A percentile compares a stretch with the other conserved stretches of the same genome.
These are phyloP conservation scores for Suhomyces sp. DNA, from an alignment of 805 yeast species.

Conservation along the genomic window DNA sequence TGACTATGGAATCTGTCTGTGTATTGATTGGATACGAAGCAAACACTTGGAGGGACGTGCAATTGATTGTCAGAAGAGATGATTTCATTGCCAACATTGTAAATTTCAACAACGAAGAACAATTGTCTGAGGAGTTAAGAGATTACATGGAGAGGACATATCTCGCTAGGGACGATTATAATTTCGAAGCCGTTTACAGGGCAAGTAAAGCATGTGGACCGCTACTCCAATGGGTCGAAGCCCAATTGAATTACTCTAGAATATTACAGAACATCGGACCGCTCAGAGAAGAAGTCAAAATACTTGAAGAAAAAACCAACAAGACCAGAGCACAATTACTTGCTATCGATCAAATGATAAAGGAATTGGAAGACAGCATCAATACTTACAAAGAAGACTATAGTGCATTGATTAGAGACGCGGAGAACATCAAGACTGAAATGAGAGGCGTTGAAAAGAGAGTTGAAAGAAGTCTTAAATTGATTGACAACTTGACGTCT, in stretches of 20 bases:
- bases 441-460: conserved; percentile 60
- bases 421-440: conserved; percentile 71
- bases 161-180: conserved; percentile 61
- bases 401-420: conserved; percentile 70
- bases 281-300: conserved; percentile 58
- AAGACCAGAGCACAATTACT: conserved; percentile 64
- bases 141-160: conserved; percentile 56
- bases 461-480: conserved; percentile 56
- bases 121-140: conserved; percentile 53
- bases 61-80: conserved; percentile 72
- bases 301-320: conserved; percentile 56
- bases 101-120: conserved; percentile 59
- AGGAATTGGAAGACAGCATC: conserved; percentile 67
- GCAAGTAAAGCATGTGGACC: conserved; percentile 98
- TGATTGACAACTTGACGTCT: conserved; percentile 59
- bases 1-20: conserved; percentile 87
- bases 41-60: conserved; percentile 77
- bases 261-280: conserved; percentile 76
- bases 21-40: conserved; percentile 70
- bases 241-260: conserved; percentile 75
- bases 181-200: conserved; percentile 69
- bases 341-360: conserved; percentile 80
- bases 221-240: conserved; percentile 79
- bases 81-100: conserved; percentile 86
- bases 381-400: conserved; percentile 65